Evolutionary conservation across 768 basidiomycete genomes (phyloP).

Genomic region (Pleurotus tuber-regium): DNA sequence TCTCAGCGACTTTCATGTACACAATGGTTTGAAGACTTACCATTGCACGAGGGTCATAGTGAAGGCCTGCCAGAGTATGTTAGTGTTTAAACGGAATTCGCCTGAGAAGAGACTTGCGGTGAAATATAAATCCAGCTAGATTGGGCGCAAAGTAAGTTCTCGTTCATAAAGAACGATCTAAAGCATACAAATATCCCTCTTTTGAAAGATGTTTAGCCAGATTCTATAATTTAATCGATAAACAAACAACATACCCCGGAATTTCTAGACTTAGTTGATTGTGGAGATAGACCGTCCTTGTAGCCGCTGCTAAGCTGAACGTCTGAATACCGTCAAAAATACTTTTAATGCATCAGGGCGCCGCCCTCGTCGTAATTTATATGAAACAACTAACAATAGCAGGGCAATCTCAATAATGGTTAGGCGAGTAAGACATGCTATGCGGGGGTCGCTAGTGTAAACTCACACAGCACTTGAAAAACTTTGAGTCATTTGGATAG

Average conservation of each 20-base stretch:
- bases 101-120: not conserved
- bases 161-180: not conserved
- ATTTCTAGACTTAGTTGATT: not conserved
- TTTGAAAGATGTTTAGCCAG: not conserved
- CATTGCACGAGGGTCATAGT: slow-evolving; percentile 5
- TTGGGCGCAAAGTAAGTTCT: not conserved
- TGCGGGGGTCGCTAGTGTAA: not conserved
- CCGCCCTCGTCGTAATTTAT: not conserved
- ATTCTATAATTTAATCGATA: too few species aligned
- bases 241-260: not conserved
- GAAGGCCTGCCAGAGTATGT: not conserved
- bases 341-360: not conserved
- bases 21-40: not conserved
- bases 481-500: not conserved
- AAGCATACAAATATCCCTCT: not conserved
- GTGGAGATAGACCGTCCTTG: not conserved
- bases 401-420: slow-evolving; percentile 1
- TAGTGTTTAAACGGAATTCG: not conserved
- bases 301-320: not conserved
- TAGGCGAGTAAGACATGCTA: not conserved
- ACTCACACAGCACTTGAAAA: not conserved
- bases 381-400: not conserved
- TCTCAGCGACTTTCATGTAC: too few species aligned
- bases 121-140: slow-evolving; percentile 1
- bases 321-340: not conserved